Evolutionary conservation across 2,329 filamentous ascomycete species (phyloP).

Genomic region (Phialocephala sp.): DNA sequence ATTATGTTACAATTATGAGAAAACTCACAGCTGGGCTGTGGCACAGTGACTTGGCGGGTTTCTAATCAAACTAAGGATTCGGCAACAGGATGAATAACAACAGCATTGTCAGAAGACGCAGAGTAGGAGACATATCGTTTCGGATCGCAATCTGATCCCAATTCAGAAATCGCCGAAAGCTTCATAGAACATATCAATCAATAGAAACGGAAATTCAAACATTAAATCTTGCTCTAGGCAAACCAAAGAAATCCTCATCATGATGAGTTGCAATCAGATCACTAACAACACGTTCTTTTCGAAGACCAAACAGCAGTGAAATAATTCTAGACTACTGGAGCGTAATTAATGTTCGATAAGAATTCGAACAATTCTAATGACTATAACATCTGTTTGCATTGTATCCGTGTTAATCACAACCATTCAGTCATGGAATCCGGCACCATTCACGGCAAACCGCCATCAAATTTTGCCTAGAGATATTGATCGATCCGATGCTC

Average conservation of each 20-base stretch:
- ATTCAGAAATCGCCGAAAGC: background rate
- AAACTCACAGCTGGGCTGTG: no score
- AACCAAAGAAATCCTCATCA: background rate
- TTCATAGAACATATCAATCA: background rate
- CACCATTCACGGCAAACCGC: background rate
- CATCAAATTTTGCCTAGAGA: background rate
- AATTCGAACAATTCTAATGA: background rate
- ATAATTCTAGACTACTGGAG: background rate
- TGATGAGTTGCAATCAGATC: background rate
- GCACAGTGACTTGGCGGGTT: no score
- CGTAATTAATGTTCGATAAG: background rate
- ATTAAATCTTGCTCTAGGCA: background rate
- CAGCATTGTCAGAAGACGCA: slow-evolving; percentile 4
- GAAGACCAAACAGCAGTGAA: slow-evolving; percentile 3
- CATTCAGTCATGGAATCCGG: background rate
- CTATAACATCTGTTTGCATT: background rate
- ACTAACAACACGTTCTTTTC: background rate
- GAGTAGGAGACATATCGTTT: slow-evolving; percentile 5
- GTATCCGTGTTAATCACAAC: background rate
- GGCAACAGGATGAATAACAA: background rate
- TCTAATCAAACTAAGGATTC: no score
- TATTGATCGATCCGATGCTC: no score
- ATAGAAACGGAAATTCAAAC: background rate
- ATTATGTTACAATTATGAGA: no score
- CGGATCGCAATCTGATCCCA: background rate